These are phyloP conservation scores for Fagopyrum esculentum DNA, from an alignment of 148 eudicot species.

Conservation along the genomic window DNA sequence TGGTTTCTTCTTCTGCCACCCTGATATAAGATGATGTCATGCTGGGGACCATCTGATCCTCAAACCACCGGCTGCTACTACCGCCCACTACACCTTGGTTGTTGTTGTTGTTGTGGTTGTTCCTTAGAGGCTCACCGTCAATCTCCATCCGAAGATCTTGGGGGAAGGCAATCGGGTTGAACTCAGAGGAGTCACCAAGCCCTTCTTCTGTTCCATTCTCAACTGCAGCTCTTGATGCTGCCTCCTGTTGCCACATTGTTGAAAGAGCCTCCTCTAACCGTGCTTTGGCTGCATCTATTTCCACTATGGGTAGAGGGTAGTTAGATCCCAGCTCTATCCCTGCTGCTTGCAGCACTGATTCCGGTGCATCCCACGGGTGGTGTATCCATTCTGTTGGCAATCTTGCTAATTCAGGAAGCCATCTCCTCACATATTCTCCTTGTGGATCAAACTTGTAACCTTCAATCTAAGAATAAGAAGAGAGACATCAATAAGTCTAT, in stretches of 20 bases:
- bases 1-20: slow-evolving; percentile 59
- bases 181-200: slow-evolving; percentile 81
- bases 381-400: slow-evolving; percentile 98
- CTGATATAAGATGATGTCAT: slow-evolving; percentile 64
- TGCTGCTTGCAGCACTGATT: slow-evolving; percentile 84
- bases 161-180: slow-evolving; percentile 61
- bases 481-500: neutral
- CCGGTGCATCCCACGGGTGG: slow-evolving; percentile 96
- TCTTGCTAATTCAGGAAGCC: slow-evolving; percentile 97
- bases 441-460: slow-evolving; percentile 93
- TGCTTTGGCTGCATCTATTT: slow-evolving; percentile 77
- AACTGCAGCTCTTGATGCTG: slow-evolving; percentile 62
- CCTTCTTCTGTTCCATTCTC: slow-evolving; percentile 95
- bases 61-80: slow-evolving; percentile 34
- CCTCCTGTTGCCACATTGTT: slow-evolving; percentile 82
- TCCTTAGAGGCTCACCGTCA: slow-evolving; percentile 47
- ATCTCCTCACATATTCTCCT: slow-evolving; percentile 87
- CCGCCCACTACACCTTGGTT: neutral
- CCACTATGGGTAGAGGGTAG: slow-evolving; percentile 86
- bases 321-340: slow-evolving; percentile 92
- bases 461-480: slow-evolving; percentile 47
- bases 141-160: slow-evolving; percentile 68
- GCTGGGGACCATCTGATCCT: slow-evolving; percentile 98
- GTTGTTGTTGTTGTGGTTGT: slow-evolving; percentile 20
- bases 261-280: slow-evolving; percentile 71